These are phyloP conservation scores for Cercospora zeina DNA, from an alignment of 2,329 filamentous ascomycete genomes.

Conservation along the genomic window DNA sequence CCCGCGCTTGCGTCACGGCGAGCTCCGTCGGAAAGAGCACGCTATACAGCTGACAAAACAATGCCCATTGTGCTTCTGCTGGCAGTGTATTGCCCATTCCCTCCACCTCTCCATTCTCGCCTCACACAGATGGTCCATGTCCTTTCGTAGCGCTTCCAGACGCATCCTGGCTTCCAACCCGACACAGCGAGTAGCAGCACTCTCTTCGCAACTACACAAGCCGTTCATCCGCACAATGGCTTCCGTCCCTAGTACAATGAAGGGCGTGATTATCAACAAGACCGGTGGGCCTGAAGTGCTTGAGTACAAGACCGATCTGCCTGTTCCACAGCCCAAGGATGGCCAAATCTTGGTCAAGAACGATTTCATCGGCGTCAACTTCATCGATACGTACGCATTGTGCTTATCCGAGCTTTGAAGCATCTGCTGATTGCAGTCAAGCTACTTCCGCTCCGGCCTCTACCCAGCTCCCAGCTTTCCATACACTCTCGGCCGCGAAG, in stretches of 20 bases:
- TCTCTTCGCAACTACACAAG: constrained; percentile 25
- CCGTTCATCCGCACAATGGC: constrained; percentile 42
- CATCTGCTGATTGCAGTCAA: constrained; percentile 34
- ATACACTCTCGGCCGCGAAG: constrained; percentile 77
- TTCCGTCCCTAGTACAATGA: constrained; percentile 67
- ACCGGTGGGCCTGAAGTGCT: constrained; percentile 72
- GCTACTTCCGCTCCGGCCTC: constrained; percentile 82
- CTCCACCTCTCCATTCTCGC: background rate
- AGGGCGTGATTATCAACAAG: constrained; percentile 70
- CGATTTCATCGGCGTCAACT: constrained; percentile 78
- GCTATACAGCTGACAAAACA: constrained; percentile 11
- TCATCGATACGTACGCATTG: constrained; percentile 71
- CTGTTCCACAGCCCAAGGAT: constrained; percentile 67
- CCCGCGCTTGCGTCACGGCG: constrained; percentile 10
- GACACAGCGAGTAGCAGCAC: constrained; percentile 30
- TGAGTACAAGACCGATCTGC: constrained; percentile 67
- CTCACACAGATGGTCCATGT: constrained; percentile 22
- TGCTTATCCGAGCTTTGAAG: background rate
- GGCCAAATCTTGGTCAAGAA: constrained; percentile 79
- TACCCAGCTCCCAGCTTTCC: constrained; percentile 70
- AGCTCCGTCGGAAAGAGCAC: constrained; percentile 3
- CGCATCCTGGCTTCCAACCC: constrained; percentile 26
- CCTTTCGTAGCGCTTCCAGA: constrained; percentile 22
- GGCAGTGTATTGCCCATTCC: background rate
- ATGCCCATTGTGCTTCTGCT: background rate